phyloP scores from a whole-genome alignment of 2,329 filamentous ascomycete genomes.

The Dichotomopilus funicola region DNA sequence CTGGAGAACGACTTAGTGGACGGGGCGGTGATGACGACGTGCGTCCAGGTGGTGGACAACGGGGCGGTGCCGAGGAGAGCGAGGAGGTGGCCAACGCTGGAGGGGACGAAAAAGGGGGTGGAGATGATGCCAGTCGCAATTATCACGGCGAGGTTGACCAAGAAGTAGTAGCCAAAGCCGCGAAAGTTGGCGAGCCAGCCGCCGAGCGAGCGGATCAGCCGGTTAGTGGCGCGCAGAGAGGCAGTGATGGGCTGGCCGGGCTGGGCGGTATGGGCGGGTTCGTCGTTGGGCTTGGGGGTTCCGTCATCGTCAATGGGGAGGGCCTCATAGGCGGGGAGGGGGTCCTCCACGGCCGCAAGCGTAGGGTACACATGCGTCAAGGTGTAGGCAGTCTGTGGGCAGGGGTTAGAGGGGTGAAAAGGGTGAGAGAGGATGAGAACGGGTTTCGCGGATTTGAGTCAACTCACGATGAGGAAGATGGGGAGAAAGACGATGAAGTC shows the following conservation, averaged over 20 bases:
- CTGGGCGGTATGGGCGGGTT: constrained; percentile 31
- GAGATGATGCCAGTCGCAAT: constrained; percentile 31
- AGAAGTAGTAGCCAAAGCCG: constrained; percentile 50
- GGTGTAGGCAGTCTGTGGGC: constrained; percentile 42
- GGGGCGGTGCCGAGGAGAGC: constrained; percentile 58
- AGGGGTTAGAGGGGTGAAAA: neutral
- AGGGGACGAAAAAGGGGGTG: constrained; percentile 27
- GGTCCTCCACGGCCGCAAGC: constrained; percentile 53
- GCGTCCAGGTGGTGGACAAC: constrained; percentile 72
- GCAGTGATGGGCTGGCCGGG: constrained; percentile 39
- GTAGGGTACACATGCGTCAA: constrained; percentile 45
- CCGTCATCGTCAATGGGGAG: constrained; percentile 36
- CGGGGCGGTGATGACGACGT: constrained; percentile 71
- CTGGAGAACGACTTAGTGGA: constrained; percentile 58
- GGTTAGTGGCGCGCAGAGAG: constrained; percentile 45
- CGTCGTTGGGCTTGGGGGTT: constrained; percentile 28
- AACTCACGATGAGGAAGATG: constrained; percentile 37
- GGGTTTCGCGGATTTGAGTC: neutral
- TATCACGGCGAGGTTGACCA: constrained; percentile 33
- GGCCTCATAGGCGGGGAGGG: constrained; percentile 49
- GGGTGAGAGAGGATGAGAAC: neutral
- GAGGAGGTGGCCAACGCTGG: constrained; percentile 40
- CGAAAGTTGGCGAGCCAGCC: constrained; percentile 64
- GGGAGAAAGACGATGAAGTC: constrained; percentile 42
- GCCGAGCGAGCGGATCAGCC: constrained; percentile 52